phyloP scores from a whole-genome alignment of 108 stramenopile genomes.

The Stephanodiscus minutulus region DNA sequence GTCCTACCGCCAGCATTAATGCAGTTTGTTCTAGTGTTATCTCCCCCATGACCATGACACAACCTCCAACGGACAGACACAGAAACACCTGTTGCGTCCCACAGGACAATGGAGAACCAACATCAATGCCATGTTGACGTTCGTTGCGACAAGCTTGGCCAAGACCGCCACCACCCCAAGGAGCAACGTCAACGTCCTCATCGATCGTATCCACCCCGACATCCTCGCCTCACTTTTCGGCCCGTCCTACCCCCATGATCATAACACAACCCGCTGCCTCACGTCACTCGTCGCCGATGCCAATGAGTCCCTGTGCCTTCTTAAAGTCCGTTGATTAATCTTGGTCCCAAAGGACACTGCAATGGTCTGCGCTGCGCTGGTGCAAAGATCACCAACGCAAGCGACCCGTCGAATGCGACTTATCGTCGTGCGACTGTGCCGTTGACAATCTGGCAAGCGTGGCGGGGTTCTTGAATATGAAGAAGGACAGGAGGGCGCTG shows the following conservation, averaged over 20 bases:
- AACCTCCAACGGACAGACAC: too few species aligned
- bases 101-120: too few species aligned
- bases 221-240: constrained; percentile 31
- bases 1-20: too few species aligned
- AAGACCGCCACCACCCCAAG: constrained; percentile 16
- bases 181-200: constrained; percentile 16
- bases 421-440: constrained; percentile 32
- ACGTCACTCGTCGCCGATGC: constrained; percentile 12
- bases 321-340: not conserved
- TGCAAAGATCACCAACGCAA: not conserved
- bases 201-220: constrained; percentile 12
- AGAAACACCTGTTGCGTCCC: too few species aligned
- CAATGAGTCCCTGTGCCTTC: constrained; percentile 27
- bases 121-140: too few species aligned
- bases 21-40: too few species aligned
- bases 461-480: not conserved
- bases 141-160: too few species aligned
- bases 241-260: constrained; percentile 3
- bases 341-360: not conserved
- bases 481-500: constrained; percentile 22
- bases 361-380: constrained; percentile 23
- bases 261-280: constrained; percentile 6
- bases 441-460: not conserved
- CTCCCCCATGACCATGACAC: too few species aligned
- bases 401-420: not conserved